phyloP scores from a whole-genome alignment of 164 flowering plant species.

The Piper longum region DNA sequence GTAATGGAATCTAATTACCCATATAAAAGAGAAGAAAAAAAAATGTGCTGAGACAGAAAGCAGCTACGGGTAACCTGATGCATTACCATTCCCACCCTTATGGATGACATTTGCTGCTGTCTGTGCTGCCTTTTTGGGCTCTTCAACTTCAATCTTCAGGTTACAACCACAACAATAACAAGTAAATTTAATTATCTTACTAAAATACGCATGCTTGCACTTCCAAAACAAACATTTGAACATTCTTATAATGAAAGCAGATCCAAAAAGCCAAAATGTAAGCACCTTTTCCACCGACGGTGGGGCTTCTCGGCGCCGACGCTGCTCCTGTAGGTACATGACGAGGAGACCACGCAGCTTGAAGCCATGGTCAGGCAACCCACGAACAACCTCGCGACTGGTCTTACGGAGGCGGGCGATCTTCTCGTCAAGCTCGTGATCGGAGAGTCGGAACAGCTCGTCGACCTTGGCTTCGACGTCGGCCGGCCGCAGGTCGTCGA shows the following conservation, averaged over 20 bases:
- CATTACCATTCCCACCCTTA: too few relatives aligned
- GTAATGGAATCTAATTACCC: too few relatives aligned
- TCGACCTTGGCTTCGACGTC: not conserved
- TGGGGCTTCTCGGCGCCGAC: conserved; percentile 12
- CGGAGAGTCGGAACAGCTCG: conserved; percentile 8
- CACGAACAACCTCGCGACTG: not conserved
- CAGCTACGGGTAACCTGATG: too few relatives aligned
- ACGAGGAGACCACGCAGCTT: conserved; percentile 17
- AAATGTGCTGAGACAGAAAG: too few relatives aligned
- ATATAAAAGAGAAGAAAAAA: too few relatives aligned
- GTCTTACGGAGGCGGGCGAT: conserved; percentile 5
- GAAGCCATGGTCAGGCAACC: conserved; percentile 31
- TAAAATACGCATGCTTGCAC: too few relatives aligned
- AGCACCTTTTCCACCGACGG: conserved; percentile 8
- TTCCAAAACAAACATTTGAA: too few relatives aligned
- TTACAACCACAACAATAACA: too few relatives aligned
- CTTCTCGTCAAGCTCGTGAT: conserved; percentile 11
- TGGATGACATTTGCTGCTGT: too few relatives aligned
- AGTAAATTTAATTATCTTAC: too few relatives aligned
- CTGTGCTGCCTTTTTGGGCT: too few relatives aligned
- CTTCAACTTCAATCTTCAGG: too few relatives aligned
- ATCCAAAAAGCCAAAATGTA: not conserved
- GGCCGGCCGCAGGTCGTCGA: not conserved
- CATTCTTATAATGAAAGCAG: not conserved
- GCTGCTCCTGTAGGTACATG: conserved; percentile 19